Percentiles rank a stretch among this genome's conserved stretches.
Evolutionary conservation across 805 yeast species (phyloP).

Genomic region (Komagataella kurtzmanii): DNA sequence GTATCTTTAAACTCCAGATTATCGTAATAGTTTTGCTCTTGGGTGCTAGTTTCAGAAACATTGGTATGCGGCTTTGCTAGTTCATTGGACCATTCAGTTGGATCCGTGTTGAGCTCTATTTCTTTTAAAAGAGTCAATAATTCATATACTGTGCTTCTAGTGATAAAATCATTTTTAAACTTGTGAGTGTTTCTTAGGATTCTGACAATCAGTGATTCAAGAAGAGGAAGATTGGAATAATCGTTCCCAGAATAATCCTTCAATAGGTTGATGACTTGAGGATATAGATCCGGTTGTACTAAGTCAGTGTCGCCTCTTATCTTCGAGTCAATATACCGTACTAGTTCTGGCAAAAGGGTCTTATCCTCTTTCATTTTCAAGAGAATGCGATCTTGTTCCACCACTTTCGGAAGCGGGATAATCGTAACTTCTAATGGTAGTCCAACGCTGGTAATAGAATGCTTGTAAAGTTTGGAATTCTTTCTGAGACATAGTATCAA

Average conservation of each 20-base stretch:
- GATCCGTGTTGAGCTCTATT: conserved; percentile 25
- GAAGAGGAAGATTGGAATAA: conserved; percentile 23
- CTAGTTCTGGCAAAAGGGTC: conserved; percentile 12
- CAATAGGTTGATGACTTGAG: conserved; percentile 29
- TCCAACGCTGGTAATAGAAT: conserved; percentile 7
- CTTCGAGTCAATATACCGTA: conserved; percentile 8
- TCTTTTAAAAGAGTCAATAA: conserved; percentile 22
- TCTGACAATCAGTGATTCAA: conserved; percentile 34
- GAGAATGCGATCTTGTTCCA: conserved; percentile 19
- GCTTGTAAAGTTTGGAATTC: conserved; percentile 24
- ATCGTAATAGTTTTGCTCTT: conserved; percentile 28
- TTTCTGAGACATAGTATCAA: conserved; percentile 34
- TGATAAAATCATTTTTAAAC: conserved; percentile 26
- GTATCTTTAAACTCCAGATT: conserved; percentile 1
- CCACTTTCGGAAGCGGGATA: conserved; percentile 25
- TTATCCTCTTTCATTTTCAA: conserved; percentile 13
- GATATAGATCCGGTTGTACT: conserved; percentile 15
- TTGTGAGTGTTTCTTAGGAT: conserved; percentile 18
- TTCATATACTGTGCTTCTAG: conserved; percentile 40
- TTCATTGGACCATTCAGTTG: conserved; percentile 34
- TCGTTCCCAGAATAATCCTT: conserved; percentile 46
- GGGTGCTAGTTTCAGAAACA: conserved; percentile 26
- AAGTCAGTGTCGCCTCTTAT: conserved; percentile 1
- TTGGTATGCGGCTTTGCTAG: conserved; percentile 29
- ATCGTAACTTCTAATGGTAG: conserved; percentile 28